phyloP scores from a whole-genome alignment of 257 asterid species.

The Nicotiana tomentosiformis region DNA sequence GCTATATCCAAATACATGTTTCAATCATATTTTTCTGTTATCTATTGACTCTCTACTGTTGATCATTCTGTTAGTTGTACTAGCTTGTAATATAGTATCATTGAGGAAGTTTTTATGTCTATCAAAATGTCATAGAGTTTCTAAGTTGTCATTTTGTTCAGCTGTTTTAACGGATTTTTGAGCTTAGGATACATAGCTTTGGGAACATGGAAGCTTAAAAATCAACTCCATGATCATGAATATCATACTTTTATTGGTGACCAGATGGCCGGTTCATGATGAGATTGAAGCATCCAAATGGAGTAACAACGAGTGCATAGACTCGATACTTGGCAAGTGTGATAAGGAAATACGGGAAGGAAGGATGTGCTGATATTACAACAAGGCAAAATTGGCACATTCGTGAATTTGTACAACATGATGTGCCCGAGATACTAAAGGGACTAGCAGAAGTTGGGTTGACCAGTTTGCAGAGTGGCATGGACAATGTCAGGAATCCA shows the following conservation, averaged over 20 bases:
- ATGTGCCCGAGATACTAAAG: slow-evolving; percentile 76
- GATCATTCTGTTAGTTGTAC: background rate
- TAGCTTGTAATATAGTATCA: background rate
- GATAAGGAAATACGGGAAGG: slow-evolving; percentile 71
- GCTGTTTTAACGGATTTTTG: slow-evolving; percentile 1
- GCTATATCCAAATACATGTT: background rate
- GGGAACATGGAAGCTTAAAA: background rate
- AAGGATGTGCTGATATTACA: slow-evolving; percentile 88
- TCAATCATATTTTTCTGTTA: background rate
- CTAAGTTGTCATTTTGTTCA: background rate
- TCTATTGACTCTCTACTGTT: background rate
- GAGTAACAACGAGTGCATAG: slow-evolving; percentile 83
- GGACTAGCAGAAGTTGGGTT: slow-evolving; percentile 83
- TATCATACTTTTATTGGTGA: background rate
- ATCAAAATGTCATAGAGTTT: background rate
- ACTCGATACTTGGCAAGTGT: slow-evolving; percentile 77
- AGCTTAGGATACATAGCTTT: background rate
- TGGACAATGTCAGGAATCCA: slow-evolving; percentile 96
- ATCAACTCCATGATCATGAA: background rate
- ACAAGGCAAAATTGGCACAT: slow-evolving; percentile 98
- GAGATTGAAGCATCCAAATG: slow-evolving; percentile 96
- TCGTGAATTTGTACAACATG: slow-evolving; percentile 79
- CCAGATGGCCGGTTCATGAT: slow-evolving; percentile 96
- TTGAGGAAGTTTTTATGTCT: background rate
- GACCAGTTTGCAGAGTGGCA: slow-evolving; percentile 96